Evolutionary conservation across 306 rosid species (phyloP).

Genomic region (Lupinus albus): DNA sequence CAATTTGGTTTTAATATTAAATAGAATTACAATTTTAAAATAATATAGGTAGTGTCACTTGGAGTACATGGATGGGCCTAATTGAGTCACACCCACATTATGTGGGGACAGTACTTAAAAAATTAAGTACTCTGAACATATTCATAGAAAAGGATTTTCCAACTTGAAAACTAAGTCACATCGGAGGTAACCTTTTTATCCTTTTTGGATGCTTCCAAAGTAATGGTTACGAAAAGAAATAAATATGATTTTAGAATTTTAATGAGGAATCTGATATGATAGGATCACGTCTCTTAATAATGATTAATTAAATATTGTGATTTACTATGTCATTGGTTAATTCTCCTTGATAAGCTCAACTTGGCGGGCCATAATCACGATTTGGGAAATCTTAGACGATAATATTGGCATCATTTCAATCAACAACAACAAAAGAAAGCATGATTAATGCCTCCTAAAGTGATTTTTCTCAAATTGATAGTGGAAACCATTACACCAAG

Average conservation of each 20-base stretch:
- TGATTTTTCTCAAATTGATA: slow-evolving; percentile 45
- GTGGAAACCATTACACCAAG: slow-evolving; percentile 62
- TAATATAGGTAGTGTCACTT: slow-evolving; percentile 67
- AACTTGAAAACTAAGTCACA: slow-evolving; percentile 55
- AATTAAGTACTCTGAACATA: slow-evolving; percentile 46
- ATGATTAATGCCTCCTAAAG: slow-evolving; percentile 56
- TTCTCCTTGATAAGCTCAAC: slow-evolving; percentile 62
- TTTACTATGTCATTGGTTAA: slow-evolving; percentile 50
- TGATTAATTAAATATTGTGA: slow-evolving; percentile 37
- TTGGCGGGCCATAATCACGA: slow-evolving; percentile 77
- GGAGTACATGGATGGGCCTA: slow-evolving; percentile 57
- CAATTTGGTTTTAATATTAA: slow-evolving; percentile 26
- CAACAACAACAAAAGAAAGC: slow-evolving; percentile 56
- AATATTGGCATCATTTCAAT: slow-evolving; percentile 79
- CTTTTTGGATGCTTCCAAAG: slow-evolving; percentile 76
- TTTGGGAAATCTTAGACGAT: slow-evolving; percentile 76
- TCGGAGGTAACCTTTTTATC: slow-evolving; percentile 45
- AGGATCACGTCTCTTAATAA: slow-evolving; percentile 60
- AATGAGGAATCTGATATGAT: slow-evolving; percentile 61
- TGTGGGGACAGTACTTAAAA: slow-evolving; percentile 46
- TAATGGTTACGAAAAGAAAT: slow-evolving; percentile 71
- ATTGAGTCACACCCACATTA: slow-evolving; percentile 66
- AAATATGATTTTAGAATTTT: slow-evolving; percentile 65
- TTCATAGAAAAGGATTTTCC: slow-evolving; percentile 56
- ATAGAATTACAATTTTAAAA: slow-evolving; percentile 17